Evolutionary conservation across 2,329 filamentous ascomycete species (phyloP).

Genomic region (Ampelomyces quisqualis): DNA sequence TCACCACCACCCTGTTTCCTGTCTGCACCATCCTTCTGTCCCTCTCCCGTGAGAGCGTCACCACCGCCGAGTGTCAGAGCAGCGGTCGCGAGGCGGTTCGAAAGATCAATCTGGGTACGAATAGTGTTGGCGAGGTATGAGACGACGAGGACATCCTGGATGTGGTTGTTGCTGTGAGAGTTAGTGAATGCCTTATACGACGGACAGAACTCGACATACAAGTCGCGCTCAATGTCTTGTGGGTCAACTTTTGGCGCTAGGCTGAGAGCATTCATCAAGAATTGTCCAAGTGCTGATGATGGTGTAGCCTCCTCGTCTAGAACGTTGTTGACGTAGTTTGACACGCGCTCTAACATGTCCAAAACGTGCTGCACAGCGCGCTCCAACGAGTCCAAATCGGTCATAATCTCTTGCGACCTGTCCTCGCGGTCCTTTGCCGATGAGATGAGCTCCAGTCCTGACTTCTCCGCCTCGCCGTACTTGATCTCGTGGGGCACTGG

Average conservation of each 20-base stretch:
- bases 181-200: constrained; percentile 29
- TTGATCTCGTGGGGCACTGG: constrained; percentile 93
- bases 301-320: constrained; percentile 90
- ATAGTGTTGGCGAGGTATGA: constrained; percentile 98
- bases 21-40: constrained; percentile 37
- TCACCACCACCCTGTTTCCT: constrained; percentile 37
- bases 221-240: constrained; percentile 89
- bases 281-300: constrained; percentile 89
- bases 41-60: constrained; percentile 40
- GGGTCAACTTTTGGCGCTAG: constrained; percentile 93
- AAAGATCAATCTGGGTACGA: constrained; percentile 97
- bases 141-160: constrained; percentile 97
- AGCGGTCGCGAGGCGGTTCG: constrained; percentile 80
- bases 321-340: constrained; percentile 88
- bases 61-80: constrained; percentile 52
- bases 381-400: constrained; percentile 88
- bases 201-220: constrained; percentile 55
- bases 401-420: constrained; percentile 70
- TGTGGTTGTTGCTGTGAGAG: constrained; percentile 80
- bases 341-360: constrained; percentile 85
- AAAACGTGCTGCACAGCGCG: constrained; percentile 84
- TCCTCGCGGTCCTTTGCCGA: constrained; percentile 77
- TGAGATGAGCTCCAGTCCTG: constrained; percentile 78
- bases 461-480: constrained; percentile 78
- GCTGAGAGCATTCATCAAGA: constrained; percentile 88